phyloP scores from a whole-genome alignment of 495 filamentous ascomycete species.

The Oidiodendron maius region DNA sequence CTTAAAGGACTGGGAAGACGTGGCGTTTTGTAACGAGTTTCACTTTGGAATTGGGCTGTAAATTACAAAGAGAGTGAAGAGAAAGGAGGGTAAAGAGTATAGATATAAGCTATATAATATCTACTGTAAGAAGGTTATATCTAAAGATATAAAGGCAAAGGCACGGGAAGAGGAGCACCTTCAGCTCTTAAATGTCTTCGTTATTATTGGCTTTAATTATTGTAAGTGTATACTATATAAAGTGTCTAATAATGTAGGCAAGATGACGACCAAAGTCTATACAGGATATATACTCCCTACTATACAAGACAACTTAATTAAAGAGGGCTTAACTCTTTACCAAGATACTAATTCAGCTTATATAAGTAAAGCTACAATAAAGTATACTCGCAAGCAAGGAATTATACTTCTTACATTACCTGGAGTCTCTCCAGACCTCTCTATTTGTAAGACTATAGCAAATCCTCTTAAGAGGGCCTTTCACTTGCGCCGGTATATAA shows the following conservation, averaged over 20 bases:
- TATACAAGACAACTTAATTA: not conserved
- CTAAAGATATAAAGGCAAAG: slow-evolving; percentile 6
- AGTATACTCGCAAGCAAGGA: not conserved
- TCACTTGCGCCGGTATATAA: not conserved
- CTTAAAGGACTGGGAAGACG: not conserved
- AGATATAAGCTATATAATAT: not conserved
- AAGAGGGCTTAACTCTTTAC: not conserved
- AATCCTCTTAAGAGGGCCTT: slow-evolving; percentile 3
- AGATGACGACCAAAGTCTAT: slow-evolving; percentile 2
- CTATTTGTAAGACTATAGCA: slow-evolving; percentile 1
- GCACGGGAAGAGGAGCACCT: slow-evolving; percentile 5
- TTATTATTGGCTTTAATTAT: slow-evolving; percentile 4
- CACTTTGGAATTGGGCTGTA: slow-evolving; percentile 4
- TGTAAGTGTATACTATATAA: not conserved
- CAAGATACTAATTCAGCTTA: slow-evolving; percentile 4
- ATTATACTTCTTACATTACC: slow-evolving; percentile 1
- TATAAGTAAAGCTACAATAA: not conserved
- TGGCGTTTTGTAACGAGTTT: slow-evolving; percentile 6
- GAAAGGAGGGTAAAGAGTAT: not conserved
- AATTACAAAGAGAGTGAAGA: slow-evolving; percentile 1
- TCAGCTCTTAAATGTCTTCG: slow-evolving; percentile 6
- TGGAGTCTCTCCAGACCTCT: slow-evolving; percentile 2
- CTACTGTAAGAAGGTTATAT: not conserved
- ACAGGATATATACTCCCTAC: not conserved
- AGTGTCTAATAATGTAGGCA: slow-evolving; percentile 4